Conservation (phyloP, 2,329 filamentous ascomycete species). For the Pezicula radicicola region DNA sequence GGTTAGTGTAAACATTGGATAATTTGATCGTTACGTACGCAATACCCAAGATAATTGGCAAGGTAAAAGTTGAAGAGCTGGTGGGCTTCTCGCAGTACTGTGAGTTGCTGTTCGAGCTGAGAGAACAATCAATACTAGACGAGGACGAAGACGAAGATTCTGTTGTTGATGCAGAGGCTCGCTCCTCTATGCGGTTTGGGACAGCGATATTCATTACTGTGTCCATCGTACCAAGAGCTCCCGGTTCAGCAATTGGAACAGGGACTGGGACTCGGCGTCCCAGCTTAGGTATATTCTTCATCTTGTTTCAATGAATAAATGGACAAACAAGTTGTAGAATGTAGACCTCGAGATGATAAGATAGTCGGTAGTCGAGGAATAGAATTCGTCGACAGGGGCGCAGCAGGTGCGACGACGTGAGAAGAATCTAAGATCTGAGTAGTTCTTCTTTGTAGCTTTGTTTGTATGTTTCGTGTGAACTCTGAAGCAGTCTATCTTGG, state of each 20-base stretch:
- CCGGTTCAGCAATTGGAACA: slow-evolving; percentile 1
- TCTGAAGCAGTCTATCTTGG: slow-evolving; percentile 2
- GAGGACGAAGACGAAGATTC: slow-evolving; percentile 13
- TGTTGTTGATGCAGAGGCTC: slow-evolving; percentile 17
- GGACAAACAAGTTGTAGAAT: background rate
- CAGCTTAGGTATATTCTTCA: slow-evolving; percentile 25
- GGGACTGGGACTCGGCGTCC: slow-evolving; percentile 18
- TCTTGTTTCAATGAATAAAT: slow-evolving; percentile 3
- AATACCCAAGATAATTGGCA: slow-evolving; percentile 68
- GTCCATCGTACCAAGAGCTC: slow-evolving; percentile 18
- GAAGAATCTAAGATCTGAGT: slow-evolving; percentile 6
- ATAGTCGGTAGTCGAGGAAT: background rate
- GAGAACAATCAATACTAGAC: slow-evolving; percentile 14
- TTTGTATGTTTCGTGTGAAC: slow-evolving; percentile 12
- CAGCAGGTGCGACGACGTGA: slow-evolving; percentile 15
- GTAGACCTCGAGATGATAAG: slow-evolving; percentile 7
- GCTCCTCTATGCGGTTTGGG: slow-evolving; percentile 20
- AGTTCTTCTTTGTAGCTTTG: slow-evolving; percentile 3
- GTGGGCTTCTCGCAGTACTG: slow-evolving; percentile 59
- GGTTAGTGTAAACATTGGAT: slow-evolving; percentile 3
- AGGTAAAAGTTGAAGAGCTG: slow-evolving; percentile 49
- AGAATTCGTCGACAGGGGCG: slow-evolving; percentile 1
- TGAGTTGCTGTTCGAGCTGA: slow-evolving; percentile 23
- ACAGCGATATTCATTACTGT: slow-evolving; percentile 19
- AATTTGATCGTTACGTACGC: slow-evolving; percentile 52